These are phyloP conservation scores for Ziziphus jujuba DNA, from an alignment of 306 rosid species.

Conservation along the genomic window DNA sequence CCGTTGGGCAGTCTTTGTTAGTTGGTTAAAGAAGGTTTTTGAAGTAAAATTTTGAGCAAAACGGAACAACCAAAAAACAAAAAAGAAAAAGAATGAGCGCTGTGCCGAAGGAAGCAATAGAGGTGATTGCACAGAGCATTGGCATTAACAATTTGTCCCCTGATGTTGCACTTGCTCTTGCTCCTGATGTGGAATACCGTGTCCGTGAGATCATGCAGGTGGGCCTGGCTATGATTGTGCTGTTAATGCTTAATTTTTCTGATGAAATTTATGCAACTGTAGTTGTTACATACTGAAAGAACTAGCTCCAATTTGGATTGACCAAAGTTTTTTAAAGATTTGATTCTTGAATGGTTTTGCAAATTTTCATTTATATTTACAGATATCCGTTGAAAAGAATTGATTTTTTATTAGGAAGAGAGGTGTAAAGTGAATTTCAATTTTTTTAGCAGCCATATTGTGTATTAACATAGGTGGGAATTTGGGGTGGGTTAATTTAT, in stretches of 20 bases:
- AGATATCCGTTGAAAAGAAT: not conserved
- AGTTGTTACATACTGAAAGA: not conserved
- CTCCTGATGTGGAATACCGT: constrained; percentile 90
- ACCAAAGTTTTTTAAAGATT: constrained; percentile 4
- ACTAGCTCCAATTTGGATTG: constrained; percentile 6
- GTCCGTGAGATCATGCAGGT: constrained; percentile 98
- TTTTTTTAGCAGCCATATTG: not conserved
- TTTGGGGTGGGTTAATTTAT: not conserved
- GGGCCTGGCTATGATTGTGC: not conserved
- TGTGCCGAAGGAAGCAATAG: constrained; percentile 87
- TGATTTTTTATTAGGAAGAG: not conserved
- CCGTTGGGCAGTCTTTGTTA: not conserved
- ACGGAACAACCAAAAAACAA: not conserved
- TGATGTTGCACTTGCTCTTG: constrained; percentile 73
- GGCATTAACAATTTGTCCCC: constrained; percentile 76
- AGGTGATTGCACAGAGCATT: constrained; percentile 84
- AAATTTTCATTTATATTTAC: not conserved
- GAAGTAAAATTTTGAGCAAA: constrained; percentile 1
- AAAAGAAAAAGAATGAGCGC: too few species aligned
- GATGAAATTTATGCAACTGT: not conserved
- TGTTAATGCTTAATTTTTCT: not conserved
- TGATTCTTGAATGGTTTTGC: not conserved
- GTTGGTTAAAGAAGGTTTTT: not conserved
- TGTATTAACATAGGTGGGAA: not conserved
- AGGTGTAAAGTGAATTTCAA: not conserved